Evolutionary conservation across 495 filamentous ascomycete genomes (phyloP).

Genomic region (Hapsidospora chrysogenum): DNA sequence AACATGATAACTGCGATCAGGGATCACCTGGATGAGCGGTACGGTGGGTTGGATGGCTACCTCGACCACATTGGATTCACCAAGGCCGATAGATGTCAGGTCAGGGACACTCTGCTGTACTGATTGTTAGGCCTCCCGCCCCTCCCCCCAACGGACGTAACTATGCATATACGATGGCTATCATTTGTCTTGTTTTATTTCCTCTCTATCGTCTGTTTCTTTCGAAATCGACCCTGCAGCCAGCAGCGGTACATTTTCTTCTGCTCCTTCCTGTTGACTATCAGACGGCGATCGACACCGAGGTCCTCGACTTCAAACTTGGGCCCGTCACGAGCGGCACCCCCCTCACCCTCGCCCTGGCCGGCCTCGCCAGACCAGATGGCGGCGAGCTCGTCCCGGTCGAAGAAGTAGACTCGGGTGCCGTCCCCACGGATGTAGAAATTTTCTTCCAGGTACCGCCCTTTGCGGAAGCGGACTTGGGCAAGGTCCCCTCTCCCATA

Average conservation of each 20-base stretch:
- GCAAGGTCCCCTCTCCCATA: constrained; percentile 91
- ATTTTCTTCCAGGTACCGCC: constrained; percentile 81
- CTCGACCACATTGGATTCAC: constrained; percentile 40
- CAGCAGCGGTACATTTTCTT: constrained; percentile 98
- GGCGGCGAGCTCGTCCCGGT: constrained; percentile 56
- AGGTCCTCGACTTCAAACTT: constrained; percentile 57
- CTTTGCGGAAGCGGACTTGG: constrained; percentile 92
- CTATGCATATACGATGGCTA: too few species aligned
- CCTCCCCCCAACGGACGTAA: too few species aligned
- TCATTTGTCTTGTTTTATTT: constrained; percentile 2
- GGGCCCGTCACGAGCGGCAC: constrained; percentile 6
- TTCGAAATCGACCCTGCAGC: constrained; percentile 83
- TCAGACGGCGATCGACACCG: constrained; percentile 67
- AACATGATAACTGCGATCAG: constrained; percentile 35
- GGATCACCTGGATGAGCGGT: constrained; percentile 31
- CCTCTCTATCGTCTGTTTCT: constrained; percentile 40
- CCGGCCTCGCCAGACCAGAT: constrained; percentile 49
- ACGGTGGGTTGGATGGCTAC: constrained; percentile 48
- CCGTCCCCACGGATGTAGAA: constrained; percentile 94
- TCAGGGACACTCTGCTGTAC: constrained; percentile 7
- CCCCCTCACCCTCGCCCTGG: constrained; percentile 7
- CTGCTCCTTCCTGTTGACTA: constrained; percentile 79
- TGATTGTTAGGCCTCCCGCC: too few species aligned
- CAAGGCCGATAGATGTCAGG: constrained; percentile 9
- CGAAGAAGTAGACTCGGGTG: constrained; percentile 95